Percentiles rank a stretch among this genome's conserved stretches.
These are phyloP conservation scores for Hypholoma sublateritium DNA, from an alignment of 768 basidiomycete genomes.

Conservation along the genomic window DNA sequence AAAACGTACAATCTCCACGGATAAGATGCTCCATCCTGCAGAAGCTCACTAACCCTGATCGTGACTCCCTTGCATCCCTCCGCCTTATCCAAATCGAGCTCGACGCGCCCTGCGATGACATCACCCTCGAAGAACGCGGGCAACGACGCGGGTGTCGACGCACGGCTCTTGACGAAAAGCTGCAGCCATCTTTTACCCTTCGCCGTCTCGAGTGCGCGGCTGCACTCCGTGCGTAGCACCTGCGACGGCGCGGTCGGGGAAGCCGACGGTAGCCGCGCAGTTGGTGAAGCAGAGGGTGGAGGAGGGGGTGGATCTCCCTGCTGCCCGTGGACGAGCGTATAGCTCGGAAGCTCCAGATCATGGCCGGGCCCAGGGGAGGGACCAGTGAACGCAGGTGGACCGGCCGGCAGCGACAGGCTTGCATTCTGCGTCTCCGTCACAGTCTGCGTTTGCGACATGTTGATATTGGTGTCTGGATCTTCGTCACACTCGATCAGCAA, in stretches of 20 bases:
- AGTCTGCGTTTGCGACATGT: too few relatives aligned
- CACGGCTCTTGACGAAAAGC: conserved; percentile 47
- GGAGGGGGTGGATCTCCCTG: too few relatives aligned
- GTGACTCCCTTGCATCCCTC: conserved; percentile 49
- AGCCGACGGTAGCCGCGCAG: neutral
- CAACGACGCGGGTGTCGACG: conserved; percentile 33
- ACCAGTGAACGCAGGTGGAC: too few relatives aligned
- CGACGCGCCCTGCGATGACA: conserved; percentile 47
- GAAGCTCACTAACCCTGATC: conserved; percentile 37
- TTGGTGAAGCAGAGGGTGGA: neutral
- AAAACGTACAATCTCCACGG: too few relatives aligned
- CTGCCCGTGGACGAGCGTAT: too few relatives aligned
- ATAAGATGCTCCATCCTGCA: too few relatives aligned
- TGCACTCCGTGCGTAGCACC: conserved; percentile 27
- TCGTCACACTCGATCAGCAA: too few relatives aligned
- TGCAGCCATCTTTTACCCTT: conserved; percentile 49
- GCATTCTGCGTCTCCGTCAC: too few relatives aligned
- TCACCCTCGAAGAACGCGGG: conserved; percentile 52
- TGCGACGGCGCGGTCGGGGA: conserved; percentile 6
- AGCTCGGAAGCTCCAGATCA: too few relatives aligned
- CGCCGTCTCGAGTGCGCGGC: conserved; percentile 39
- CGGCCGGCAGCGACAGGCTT: too few relatives aligned
- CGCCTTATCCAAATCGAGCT: conserved; percentile 48
- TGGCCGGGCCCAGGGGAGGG: too few relatives aligned
- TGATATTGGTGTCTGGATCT: too few relatives aligned